Percentiles rank a stretch among this genome's conserved stretches.
These are phyloP conservation scores for Inga oerstediana DNA, from an alignment of 306 rosid genomes.

Conservation along the genomic window DNA sequence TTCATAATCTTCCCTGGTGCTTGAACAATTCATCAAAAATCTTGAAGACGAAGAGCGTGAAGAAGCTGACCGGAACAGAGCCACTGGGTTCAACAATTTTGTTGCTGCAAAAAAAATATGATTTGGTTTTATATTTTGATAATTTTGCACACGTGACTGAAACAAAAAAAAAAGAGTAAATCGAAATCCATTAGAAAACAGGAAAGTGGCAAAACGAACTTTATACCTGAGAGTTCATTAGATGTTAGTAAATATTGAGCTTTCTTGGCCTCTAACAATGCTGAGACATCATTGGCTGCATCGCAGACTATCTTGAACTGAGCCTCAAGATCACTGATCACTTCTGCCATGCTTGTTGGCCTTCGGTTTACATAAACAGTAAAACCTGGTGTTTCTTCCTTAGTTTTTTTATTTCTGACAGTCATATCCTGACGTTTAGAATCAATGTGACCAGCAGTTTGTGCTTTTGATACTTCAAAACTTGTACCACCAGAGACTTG, in stretches of 20 bases:
- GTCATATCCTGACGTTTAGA: conserved; percentile 55
- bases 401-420: conserved; percentile 46
- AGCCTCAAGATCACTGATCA: conserved; percentile 76
- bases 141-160: conserved; percentile 2
- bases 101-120: conserved; percentile 44
- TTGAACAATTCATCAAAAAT: conserved; percentile 52
- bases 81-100: conserved; percentile 88
- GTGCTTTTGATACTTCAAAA: conserved; percentile 62
- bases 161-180: not conserved
- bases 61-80: conserved; percentile 83
- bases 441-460: conserved; percentile 53
- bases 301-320: conserved; percentile 73
- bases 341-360: conserved; percentile 91
- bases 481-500: conserved; percentile 42
- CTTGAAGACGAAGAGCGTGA: conserved; percentile 75
- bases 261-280: conserved; percentile 76
- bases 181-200: not conserved
- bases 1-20: conserved; percentile 54
- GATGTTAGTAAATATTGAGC: conserved; percentile 54
- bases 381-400: conserved; percentile 82
- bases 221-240: conserved; percentile 66
- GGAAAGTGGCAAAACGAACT: conserved; percentile 1
- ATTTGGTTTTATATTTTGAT: conserved; percentile 23
- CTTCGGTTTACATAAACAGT: conserved; percentile 83
- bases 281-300: conserved; percentile 81